Base-by-base conservation (phyloP, 495 filamentous ascomycete genomes). In the Hypoxylon lienhwacheense region DNA sequence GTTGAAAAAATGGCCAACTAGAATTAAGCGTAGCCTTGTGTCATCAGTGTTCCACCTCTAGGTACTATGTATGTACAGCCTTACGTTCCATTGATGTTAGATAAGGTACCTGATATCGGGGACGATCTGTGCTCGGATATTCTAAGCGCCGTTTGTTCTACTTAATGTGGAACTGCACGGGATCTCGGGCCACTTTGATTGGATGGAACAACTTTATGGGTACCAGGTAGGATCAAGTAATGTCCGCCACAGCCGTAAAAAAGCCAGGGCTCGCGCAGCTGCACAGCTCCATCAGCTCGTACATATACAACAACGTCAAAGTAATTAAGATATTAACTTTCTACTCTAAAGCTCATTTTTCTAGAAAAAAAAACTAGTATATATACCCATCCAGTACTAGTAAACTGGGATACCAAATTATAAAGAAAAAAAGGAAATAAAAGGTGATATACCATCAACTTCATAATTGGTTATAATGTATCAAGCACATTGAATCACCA, bases 281-380 rank as follows among this genome's bases (percentile, higher is more conserved):
- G n/a, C 21, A n/a, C 47, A 52, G 47, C 47, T 42, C 29, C 17
- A 16, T 58, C 47, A 58, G 55, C 47, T 58, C 47, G 47, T 47
- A 47, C 53, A 52, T 52, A 47, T 47, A 58, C 41, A 40, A 31
- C 12, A 25, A 25, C 7, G 8, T 16, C 17, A 20, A 15, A 14
- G 15, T 22, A 31, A 21, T 14, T 17, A 28, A 11, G n/a, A 20
- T 14, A 25, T 34, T 24, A 33, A 21, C 2, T 32, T 40, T 42
- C n/a, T n/a, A n/a, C n/a, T n/a, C n/a, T n/a, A n/a, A n/a, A n/a
- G n/a, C n/a, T n/a, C n/a, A n/a, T n/a, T n/a, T n/a, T n/a, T n/a
- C n/a, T n/a, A n/a, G n/a, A n/a, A n/a, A n/a, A n/a, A n/a, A n/a
- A n/a, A n/a, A n/a, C n/a, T n/a, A n/a, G n/a, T n/a, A n/a, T n/a